Conservation (phyloP, 2,329 filamentous ascomycete genomes). For the Clarireedia paspali region DNA sequence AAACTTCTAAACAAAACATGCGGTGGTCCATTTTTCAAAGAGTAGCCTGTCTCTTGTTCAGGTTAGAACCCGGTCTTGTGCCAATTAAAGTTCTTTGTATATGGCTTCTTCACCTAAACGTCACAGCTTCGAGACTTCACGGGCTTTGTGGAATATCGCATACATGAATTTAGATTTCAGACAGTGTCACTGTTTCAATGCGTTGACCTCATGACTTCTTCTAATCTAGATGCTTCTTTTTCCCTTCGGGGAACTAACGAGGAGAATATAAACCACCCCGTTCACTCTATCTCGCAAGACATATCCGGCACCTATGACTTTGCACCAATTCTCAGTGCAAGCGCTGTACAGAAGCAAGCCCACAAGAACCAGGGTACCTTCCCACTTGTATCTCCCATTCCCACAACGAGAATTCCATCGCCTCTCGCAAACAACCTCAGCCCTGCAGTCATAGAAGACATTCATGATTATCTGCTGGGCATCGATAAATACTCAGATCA, state of each 20-base stretch:
- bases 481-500: not conserved
- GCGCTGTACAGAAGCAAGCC: conserved; percentile 8
- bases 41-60: not conserved
- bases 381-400: conserved; percentile 16
- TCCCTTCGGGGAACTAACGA: too few species aligned
- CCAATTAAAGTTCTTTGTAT: not conserved
- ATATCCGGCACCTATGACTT: conserved; percentile 13
- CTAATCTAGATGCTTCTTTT: too few species aligned
- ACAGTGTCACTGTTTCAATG: not conserved
- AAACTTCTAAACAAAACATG: not conserved
- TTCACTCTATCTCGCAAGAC: not conserved
- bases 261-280: not conserved
- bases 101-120: not conserved
- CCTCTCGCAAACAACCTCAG: conserved; percentile 18
- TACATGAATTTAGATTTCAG: not conserved
- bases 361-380: not conserved
- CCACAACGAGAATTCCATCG: conserved; percentile 13
- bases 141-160: not conserved
- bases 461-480: conserved; percentile 5
- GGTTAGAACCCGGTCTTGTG: not conserved
- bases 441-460: conserved; percentile 11
- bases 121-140: not conserved
- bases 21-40: not conserved
- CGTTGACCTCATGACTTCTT: too few species aligned
- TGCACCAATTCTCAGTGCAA: conserved; percentile 13